A percentile compares a stretch with the other conserved stretches of the same genome.
phyloP scores from a whole-genome alignment of 2,329 filamentous ascomycete species.

The Cryoendolithus antarcticus region DNA sequence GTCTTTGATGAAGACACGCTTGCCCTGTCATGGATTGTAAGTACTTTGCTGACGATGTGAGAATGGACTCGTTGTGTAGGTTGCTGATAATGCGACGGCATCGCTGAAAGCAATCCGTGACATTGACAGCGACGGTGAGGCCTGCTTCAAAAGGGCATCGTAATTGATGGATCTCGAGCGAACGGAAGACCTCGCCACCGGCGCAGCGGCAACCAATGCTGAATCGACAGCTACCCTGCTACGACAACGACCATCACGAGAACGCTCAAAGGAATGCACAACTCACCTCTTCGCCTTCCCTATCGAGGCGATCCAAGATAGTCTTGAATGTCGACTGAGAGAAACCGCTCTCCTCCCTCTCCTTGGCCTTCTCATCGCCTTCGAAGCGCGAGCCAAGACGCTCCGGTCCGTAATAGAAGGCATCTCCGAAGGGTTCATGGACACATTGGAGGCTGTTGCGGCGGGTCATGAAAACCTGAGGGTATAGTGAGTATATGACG shows the following conservation, averaged over 20 bases:
- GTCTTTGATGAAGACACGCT: conserved; percentile 95
- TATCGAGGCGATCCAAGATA: conserved; percentile 64
- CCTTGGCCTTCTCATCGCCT: conserved; percentile 43
- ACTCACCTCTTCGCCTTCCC: conserved; percentile 60
- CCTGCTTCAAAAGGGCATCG: too few species aligned
- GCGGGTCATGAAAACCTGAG: conserved; percentile 90
- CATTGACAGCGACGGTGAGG: too few species aligned
- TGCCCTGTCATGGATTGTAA: conserved; percentile 46
- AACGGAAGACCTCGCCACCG: too few species aligned
- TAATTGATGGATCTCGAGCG: too few species aligned
- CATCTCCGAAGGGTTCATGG: conserved; percentile 94
- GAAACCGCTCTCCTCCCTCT: conserved; percentile 48
- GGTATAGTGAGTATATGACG: too few species aligned
- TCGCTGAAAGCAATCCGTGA: too few species aligned
- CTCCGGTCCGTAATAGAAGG: conserved; percentile 92
- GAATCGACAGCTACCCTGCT: too few species aligned
- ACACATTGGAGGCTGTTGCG: conserved; percentile 67
- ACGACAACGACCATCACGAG: too few species aligned
- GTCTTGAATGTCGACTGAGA: conserved; percentile 58
- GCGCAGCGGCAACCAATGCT: too few species aligned
- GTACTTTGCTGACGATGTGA: neutral
- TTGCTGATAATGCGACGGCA: too few species aligned
- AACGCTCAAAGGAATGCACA: too few species aligned
- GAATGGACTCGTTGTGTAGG: too few species aligned
- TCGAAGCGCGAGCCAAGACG: conserved; percentile 68